Percentiles rank a stretch among this genome's conserved stretches.
Evolutionary conservation across 495 filamentous ascomycete species (phyloP).

Genomic region (Annulohypoxylon bovei): DNA sequence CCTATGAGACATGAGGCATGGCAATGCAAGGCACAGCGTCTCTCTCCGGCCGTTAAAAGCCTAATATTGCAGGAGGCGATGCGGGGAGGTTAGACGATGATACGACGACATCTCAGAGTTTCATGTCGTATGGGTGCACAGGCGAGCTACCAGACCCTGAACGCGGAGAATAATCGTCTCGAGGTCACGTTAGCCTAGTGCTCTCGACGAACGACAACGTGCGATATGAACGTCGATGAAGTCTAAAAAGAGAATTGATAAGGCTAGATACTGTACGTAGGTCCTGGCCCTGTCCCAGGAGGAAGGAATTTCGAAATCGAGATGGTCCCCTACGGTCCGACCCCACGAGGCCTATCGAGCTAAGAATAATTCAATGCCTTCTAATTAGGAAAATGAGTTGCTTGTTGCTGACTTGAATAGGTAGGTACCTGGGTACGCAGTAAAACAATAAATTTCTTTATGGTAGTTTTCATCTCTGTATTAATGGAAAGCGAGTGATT

Average conservation of each 20-base stretch:
- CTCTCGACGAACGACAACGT: conserved; percentile 22
- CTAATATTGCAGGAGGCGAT: conserved; percentile 37
- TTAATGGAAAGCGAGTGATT: background rate
- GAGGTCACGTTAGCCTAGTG: conserved; percentile 31
- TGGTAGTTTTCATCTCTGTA: background rate
- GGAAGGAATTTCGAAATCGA: conserved; percentile 27
- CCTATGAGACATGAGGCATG: conserved; percentile 12
- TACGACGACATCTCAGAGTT: conserved; percentile 36
- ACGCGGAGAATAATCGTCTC: conserved; percentile 40
- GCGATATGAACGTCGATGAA: conserved; percentile 16
- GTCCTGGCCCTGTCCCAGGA: conserved; percentile 4
- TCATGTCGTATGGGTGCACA: conserved; percentile 37
- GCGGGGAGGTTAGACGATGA: conserved; percentile 38
- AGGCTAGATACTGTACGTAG: conserved; percentile 10
- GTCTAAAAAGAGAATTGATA: conserved; percentile 16
- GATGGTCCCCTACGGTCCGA: conserved; percentile 29
- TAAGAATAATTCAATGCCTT: conserved; percentile 11
- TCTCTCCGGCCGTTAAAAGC: conserved; percentile 15
- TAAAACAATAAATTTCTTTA: no score
- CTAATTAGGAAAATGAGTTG: background rate
- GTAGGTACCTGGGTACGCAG: no score
- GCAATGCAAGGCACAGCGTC: conserved; percentile 29
- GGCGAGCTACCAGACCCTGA: conserved; percentile 11
- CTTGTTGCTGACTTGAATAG: background rate
- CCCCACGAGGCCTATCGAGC: conserved; percentile 23